Evolutionary conservation across 2,329 filamentous ascomycete genomes (phyloP).

Genomic region (Hypoxylon sp.): DNA sequence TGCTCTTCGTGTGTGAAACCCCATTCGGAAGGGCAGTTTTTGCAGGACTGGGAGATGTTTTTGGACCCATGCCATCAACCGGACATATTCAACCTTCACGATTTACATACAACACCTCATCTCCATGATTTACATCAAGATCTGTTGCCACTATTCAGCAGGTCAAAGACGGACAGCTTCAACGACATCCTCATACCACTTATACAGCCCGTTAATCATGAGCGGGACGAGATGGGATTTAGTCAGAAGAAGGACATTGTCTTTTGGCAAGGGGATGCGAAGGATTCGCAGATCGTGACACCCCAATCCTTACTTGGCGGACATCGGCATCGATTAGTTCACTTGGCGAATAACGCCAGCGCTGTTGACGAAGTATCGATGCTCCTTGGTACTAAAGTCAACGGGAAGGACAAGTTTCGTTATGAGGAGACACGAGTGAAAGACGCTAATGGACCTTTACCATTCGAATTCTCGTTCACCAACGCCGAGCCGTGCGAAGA

Average conservation of each 20-base stretch:
- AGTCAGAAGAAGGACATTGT: conserved; percentile 72
- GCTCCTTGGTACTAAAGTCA: conserved; percentile 63
- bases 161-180: conserved; percentile 78
- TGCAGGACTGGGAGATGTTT: conserved; percentile 74
- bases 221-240: conserved; percentile 65
- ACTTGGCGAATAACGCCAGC: conserved; percentile 73
- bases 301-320: conserved; percentile 73
- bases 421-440: conserved; percentile 68
- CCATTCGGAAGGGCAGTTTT: conserved; percentile 76
- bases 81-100: conserved; percentile 79
- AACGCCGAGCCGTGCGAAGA: conserved; percentile 69
- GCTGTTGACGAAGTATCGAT: conserved; percentile 64
- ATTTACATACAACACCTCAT: conserved; percentile 76
- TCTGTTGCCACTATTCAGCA: conserved; percentile 80
- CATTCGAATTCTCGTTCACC: conserved; percentile 71
- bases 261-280: conserved; percentile 81
- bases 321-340: conserved; percentile 78
- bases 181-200: conserved; percentile 82
- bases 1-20: conserved; percentile 73
- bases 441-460: conserved; percentile 66
- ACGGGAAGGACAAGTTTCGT: conserved; percentile 59
- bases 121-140: conserved; percentile 72
- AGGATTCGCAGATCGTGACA: conserved; percentile 63
- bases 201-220: conserved; percentile 62
- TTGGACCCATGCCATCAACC: conserved; percentile 81